These are phyloP conservation scores for Fusarium avenaceum DNA, from an alignment of 2,329 filamentous ascomycete species.

Conservation along the genomic window DNA sequence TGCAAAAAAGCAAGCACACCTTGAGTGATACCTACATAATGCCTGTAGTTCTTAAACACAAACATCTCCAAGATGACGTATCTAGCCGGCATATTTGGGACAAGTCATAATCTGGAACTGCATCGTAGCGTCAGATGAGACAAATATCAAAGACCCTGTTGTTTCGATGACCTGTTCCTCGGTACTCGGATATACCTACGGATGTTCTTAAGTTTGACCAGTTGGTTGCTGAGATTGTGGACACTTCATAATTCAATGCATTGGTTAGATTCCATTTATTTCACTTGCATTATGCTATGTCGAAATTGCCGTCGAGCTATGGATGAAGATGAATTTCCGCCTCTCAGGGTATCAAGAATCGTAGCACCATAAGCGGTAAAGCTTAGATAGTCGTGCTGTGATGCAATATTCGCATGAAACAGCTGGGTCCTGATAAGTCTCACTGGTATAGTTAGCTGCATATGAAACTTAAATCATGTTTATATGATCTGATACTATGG, in stretches of 20 bases:
- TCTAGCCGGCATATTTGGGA: slow-evolving; percentile 1
- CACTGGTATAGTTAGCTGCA: not conserved
- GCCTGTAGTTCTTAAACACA: slow-evolving; percentile 17
- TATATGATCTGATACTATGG: not conserved
- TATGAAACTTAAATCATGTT: slow-evolving; percentile 2
- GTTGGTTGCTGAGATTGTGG: not conserved
- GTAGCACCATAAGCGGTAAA: not conserved
- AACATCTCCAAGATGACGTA: slow-evolving; percentile 25
- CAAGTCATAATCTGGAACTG: slow-evolving; percentile 15
- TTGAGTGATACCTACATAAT: slow-evolving; percentile 22
- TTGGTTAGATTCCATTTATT: not conserved
- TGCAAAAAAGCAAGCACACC: slow-evolving; percentile 22
- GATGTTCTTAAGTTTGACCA: not conserved
- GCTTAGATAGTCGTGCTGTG: not conserved
- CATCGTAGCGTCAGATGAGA: slow-evolving; percentile 13
- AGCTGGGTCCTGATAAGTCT: not conserved
- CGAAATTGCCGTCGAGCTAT: too few relatives aligned
- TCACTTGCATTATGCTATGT: not conserved
- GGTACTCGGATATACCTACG: slow-evolving; percentile 6
- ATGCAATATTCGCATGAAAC: not conserved
- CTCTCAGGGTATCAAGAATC: not conserved
- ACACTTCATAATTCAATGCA: not conserved
- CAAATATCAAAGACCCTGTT: slow-evolving; percentile 6
- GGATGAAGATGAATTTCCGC: not conserved
- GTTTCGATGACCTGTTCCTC: slow-evolving; percentile 8